Evolutionary conservation across 129 eudicot genomes (phyloP).

Genomic region (Chrysanthemum seticuspe): DNA sequence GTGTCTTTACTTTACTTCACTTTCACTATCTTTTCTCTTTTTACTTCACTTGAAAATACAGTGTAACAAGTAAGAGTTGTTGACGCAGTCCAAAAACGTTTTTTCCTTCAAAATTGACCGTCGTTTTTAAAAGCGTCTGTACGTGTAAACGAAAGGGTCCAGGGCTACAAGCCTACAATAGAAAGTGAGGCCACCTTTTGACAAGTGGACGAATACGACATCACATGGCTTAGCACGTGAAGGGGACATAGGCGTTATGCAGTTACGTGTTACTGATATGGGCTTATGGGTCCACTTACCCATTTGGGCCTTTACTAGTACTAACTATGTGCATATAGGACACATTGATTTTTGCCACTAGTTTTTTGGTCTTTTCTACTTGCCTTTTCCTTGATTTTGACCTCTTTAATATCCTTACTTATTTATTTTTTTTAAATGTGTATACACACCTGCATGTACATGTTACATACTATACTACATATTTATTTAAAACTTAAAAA

Average conservation of each 20-base stretch:
- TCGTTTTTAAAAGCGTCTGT: not conserved
- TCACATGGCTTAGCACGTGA: slow-evolving; percentile 31
- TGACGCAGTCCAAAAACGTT: too few species aligned
- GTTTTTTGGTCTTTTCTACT: slow-evolving; percentile 10
- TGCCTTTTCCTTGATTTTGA: slow-evolving; percentile 30
- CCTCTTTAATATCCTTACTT: not conserved
- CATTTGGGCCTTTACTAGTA: slow-evolving; percentile 16
- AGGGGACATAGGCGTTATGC: slow-evolving; percentile 7
- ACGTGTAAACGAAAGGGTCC: slow-evolving; percentile 29
- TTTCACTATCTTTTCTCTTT: too few species aligned
- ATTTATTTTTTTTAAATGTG: not conserved
- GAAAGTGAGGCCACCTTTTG: slow-evolving; percentile 9
- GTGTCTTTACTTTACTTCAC: too few species aligned
- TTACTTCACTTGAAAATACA: too few species aligned
- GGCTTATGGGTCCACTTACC: slow-evolving; percentile 29
- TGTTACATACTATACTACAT: too few species aligned
- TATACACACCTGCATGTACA: not conserved
- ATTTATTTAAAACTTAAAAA: too few species aligned
- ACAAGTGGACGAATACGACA: slow-evolving; percentile 29
- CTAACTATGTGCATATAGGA: not conserved
- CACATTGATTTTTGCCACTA: not conserved
- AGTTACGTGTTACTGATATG: slow-evolving; percentile 21
- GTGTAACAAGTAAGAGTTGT: too few species aligned
- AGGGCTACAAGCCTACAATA: not conserved
- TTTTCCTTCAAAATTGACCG: not conserved